Base-by-base conservation (phyloP, 768 basidiomycete species). In the Sistotremastrum niveocremeum region DNA sequence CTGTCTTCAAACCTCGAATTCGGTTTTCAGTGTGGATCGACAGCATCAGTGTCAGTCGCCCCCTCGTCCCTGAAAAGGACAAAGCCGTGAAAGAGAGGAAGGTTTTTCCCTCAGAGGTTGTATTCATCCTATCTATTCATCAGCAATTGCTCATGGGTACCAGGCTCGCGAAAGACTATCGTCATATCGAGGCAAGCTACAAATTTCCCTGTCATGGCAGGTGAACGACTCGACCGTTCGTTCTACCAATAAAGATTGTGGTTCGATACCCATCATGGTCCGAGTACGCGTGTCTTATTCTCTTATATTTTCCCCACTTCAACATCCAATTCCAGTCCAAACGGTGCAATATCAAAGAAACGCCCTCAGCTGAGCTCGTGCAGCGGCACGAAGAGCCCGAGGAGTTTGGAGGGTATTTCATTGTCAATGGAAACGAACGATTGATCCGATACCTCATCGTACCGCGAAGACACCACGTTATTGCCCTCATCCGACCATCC, bases 371-470 rank as follows among this genome's bases (percentile, higher is more conserved):
- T 6, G 83, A 89, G 40, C 79, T 99, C 39, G 89, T 98, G 46
- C 67, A 70, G 46, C 81, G 82, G 50, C 84, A 94, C 59, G 95
- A 99, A 71, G 95, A 99, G 57, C 81, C 95, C 1, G 90, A 95
- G 65, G 95, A 98, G 62, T 97, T 97, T 57, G 95, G 95, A 44
- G 95, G 94, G 31, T 98, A 99, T 65, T 99, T 99, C 60, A 77
- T 99, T 59, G 80, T 99, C 63, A 99, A 99, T 62, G 95, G 95
- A 51, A 98, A 97, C 65, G 95, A 99, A 66, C 89, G 91, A 66
- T 77, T 99, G 51, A 93, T 99, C 54, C 89, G 95, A 51, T 97
- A 91, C 66, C 80, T 98, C 59, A 91, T 98, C 57, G 74, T 99
- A 36, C 94, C 93, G 8, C 83, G 95, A 30, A 77, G 95, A 45